Percentiles rank a stretch among this genome's conserved stretches.
These are phyloP conservation scores for Suillus lakei DNA, from an alignment of 768 basidiomycete species.

Conservation along the genomic window DNA sequence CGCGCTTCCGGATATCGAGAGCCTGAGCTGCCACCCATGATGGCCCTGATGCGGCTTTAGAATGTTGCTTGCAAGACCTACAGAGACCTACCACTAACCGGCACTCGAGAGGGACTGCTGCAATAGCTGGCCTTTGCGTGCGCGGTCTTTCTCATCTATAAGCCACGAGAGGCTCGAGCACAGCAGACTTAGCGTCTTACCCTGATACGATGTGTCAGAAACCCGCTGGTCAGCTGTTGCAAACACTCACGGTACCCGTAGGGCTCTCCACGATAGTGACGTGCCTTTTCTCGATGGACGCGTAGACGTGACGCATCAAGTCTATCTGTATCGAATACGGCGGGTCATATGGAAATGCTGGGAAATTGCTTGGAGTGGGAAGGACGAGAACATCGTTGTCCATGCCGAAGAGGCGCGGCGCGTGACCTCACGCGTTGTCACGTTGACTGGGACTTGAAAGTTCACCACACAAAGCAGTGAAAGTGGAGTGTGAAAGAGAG, in stretches of 20 bases:
- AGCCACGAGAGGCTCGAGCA: constrained; percentile 81
- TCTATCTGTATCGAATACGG: constrained; percentile 87
- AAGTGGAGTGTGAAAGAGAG: constrained; percentile 8
- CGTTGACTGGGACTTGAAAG: neutral
- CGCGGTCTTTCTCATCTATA: constrained; percentile 68
- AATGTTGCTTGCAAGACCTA: neutral
- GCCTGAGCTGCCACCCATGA: constrained; percentile 83
- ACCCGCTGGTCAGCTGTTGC: neutral
- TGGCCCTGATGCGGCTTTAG: constrained; percentile 45
- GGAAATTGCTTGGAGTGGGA: constrained; percentile 68
- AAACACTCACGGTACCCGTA: constrained; percentile 75
- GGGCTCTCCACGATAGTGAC: constrained; percentile 89
- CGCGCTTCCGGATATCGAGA: constrained; percentile 61
- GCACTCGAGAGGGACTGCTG: constrained; percentile 26
- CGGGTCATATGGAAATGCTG: constrained; percentile 81
- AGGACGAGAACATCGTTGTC: constrained; percentile 39
- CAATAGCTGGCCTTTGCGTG: constrained; percentile 67
- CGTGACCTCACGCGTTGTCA: constrained; percentile 16
- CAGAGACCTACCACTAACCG: constrained; percentile 22
- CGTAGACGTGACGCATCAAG: constrained; percentile 88
- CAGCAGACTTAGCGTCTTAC: constrained; percentile 84
- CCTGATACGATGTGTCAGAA: constrained; percentile 48
- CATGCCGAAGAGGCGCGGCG: constrained; percentile 19
- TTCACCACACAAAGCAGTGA: neutral
- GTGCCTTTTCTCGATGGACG: constrained; percentile 71